phyloP scores from a whole-genome alignment of 495 filamentous ascomycete species.

The Xylaria curta region DNA sequence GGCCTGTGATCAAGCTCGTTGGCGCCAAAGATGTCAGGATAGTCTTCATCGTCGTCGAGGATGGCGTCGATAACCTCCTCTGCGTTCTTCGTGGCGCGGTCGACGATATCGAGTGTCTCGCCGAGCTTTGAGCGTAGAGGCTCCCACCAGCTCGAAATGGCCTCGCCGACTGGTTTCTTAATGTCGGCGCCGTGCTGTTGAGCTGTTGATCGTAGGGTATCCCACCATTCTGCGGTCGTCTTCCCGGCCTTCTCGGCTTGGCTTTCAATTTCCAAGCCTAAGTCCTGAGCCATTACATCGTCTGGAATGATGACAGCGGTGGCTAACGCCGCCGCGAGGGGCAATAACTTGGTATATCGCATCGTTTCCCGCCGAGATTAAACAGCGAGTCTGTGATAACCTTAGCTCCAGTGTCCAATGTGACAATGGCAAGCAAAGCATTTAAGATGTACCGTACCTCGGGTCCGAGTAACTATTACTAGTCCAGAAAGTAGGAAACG shows the following conservation, averaged over 20 bases:
- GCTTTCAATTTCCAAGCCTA: conserved; percentile 33
- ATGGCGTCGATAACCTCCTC: conserved; percentile 25
- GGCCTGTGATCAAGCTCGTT: background rate
- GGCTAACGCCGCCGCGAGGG: conserved; percentile 58
- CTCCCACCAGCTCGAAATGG: conserved; percentile 18
- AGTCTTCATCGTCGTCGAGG: conserved; percentile 32
- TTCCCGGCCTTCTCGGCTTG: conserved; percentile 36
- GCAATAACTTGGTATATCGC: conserved; percentile 56
- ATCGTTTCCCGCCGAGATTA: conserved; percentile 27
- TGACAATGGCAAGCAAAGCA: background rate
- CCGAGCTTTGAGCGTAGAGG: conserved; percentile 31
- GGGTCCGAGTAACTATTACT: background rate
- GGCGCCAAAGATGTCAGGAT: background rate
- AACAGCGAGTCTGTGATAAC: conserved; percentile 3
- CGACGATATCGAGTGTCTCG: conserved; percentile 42
- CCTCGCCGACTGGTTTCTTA: conserved; percentile 31
- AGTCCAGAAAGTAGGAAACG: background rate
- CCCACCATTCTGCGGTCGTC: conserved; percentile 27
- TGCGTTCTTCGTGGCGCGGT: conserved; percentile 21
- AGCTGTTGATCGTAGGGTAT: conserved; percentile 19
- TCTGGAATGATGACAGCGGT: conserved; percentile 68
- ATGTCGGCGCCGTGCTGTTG: conserved; percentile 43
- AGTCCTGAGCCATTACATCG: conserved; percentile 49
- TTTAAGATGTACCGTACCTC: background rate
- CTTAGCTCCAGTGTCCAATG: background rate